Conservation (phyloP, 257 asterid genomes). For the Ehretia macrophylla region DNA sequence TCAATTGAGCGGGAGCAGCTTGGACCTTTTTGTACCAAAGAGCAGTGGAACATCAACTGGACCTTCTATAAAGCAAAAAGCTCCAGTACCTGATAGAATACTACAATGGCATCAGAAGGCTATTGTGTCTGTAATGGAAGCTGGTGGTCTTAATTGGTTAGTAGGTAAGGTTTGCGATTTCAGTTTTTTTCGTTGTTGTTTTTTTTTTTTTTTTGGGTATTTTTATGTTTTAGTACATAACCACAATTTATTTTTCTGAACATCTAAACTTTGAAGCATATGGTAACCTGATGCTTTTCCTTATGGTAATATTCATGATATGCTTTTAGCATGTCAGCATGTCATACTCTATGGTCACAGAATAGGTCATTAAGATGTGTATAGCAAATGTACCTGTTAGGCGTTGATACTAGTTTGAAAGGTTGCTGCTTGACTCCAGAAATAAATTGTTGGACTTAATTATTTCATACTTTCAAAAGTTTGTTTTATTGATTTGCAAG, state of each 20-base stretch:
- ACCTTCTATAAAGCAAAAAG: conserved; percentile 28
- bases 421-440: no score
- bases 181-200: conserved; percentile 9
- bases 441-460: no score
- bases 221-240: background rate
- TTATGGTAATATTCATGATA: no score
- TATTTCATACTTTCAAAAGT: no score
- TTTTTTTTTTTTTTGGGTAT: background rate
- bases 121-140: conserved; percentile 87
- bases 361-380: no score
- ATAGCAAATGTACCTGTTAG: no score
- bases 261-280: background rate
- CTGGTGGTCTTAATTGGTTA: conserved; percentile 99
- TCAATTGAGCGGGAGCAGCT: conserved; percentile 29
- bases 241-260: background rate
- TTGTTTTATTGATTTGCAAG: no score
- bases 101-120: conserved; percentile 82
- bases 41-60: conserved; percentile 27
- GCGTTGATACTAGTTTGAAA: no score
- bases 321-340: no score
- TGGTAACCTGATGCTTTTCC: no score
- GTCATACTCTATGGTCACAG: no score
- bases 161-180: conserved; percentile 92
- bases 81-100: conserved; percentile 45
- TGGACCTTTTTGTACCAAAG: conserved; percentile 36